A percentile compares a stretch with the other conserved stretches of the same genome.
These are phyloP conservation scores for Russula vinacea DNA, from an alignment of 768 basidiomycete species.

Conservation along the genomic window DNA sequence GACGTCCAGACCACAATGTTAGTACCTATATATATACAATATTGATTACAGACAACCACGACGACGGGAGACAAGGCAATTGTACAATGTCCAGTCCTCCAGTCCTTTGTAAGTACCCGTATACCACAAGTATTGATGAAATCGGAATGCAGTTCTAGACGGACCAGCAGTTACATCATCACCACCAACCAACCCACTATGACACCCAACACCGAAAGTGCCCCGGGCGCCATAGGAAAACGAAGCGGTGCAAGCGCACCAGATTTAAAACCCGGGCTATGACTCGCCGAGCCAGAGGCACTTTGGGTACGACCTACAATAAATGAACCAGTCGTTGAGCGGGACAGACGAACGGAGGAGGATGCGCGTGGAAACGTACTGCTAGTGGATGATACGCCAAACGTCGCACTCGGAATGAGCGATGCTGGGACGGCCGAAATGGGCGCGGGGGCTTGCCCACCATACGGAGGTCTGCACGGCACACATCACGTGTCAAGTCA, in stretches of 20 bases:
- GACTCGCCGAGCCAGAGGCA: neutral
- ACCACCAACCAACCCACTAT: slow-evolving; percentile 1
- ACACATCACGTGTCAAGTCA: neutral
- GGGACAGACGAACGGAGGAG: neutral
- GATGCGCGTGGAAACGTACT: neutral
- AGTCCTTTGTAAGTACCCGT: neutral
- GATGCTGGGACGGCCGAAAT: slow-evolving; percentile 22
- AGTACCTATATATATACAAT: neutral
- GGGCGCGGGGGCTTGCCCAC: slow-evolving; percentile 4
- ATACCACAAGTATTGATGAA: neutral
- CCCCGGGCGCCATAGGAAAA: neutral
- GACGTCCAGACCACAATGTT: neutral
- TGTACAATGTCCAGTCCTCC: neutral
- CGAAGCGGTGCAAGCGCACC: neutral
- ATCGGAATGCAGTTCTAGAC: neutral
- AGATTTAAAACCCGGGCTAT: neutral
- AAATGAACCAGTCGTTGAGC: no score
- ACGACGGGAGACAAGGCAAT: neutral
- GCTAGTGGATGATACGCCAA: no score
- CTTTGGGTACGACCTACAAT: neutral
- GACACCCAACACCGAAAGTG: neutral
- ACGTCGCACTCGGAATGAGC: slow-evolving; percentile 12
- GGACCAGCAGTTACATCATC: neutral
- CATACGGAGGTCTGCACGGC: neutral
- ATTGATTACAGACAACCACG: neutral